Base-by-base conservation (phyloP, 2,329 filamentous ascomycete species). In the Neofusicoccum ribis region DNA sequence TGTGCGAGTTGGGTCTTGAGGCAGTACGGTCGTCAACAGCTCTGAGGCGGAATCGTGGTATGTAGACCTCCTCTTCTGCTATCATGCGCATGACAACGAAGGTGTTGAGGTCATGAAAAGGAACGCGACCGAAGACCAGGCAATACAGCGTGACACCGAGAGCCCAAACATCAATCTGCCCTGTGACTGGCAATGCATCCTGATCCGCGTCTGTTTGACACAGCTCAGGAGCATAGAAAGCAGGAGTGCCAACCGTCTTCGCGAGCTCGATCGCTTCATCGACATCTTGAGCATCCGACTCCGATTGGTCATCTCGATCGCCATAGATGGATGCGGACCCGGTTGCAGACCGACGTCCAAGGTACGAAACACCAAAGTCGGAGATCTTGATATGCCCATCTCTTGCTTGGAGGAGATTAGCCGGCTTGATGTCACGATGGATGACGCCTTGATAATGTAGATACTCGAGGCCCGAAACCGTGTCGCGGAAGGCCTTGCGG, bases 341-440 rank as follows among this genome's bases (percentile, higher is more conserved):
- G 52, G 96, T 92, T 44, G 91, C 86, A 65, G 93, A 91, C 1
- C 92, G 92, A 59, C 92, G 88, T 34, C 95, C 95, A 68, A 99
- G 92, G 77, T 98, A 99, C 1, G 95, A 99, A 1, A 99, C 95
- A 37, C 95, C 95, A 80, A 99, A 99, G 74, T 99, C 95, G 5
- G 95, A 98, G 67, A 99, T 99, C 82, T 99, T 99, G 73, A 97
- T 92, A 14, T 90, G 88, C 70, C 93, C 89, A 68, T 93, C 90
- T 71, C 83, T 88, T 59, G 92, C 96, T 82, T 94, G 93, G 6
- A 99, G 83, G 6, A 99, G 84, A 75, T 98, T 98, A 43, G 94
- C 93, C 17, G 82, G 82, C 69, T 83, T 83, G 74, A 83, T 83
- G 68, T 83, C 81, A 49, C 81, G 79, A 67, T 83, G 81, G 14